Conservation (phyloP, 257 asterid genomes). For the Nicotiana obtusifolia region DNA sequence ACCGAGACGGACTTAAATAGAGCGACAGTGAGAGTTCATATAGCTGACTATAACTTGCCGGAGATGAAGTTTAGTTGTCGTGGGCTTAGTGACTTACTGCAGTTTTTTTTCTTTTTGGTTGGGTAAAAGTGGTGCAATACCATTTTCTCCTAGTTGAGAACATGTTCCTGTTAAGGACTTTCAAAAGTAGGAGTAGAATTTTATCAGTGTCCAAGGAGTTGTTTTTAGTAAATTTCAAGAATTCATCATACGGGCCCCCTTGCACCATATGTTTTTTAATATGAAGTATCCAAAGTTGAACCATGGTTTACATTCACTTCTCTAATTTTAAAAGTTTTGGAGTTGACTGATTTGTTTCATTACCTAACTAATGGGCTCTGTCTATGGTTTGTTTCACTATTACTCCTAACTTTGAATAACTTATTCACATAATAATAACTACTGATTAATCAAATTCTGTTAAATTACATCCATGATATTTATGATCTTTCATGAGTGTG, state of each 20-base stretch:
- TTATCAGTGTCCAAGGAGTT: neutral
- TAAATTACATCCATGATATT: neutral
- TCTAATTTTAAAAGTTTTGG: neutral
- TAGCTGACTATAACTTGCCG: neutral
- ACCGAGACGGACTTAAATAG: neutral
- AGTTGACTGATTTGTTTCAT: conserved; percentile 9
- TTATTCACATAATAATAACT: neutral
- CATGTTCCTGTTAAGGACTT: neutral
- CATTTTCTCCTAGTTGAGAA: neutral
- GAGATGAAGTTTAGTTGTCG: neutral
- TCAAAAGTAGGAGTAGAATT: neutral
- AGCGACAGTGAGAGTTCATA: neutral
- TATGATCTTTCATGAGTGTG: neutral
- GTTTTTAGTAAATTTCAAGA: neutral
- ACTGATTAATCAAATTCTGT: neutral
- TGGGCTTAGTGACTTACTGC: neutral
- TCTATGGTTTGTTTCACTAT: neutral
- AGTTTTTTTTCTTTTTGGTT: neutral
- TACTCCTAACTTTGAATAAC: neutral
- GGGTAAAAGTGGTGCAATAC: neutral
- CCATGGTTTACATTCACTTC: neutral
- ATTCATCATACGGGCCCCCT: conserved; percentile 1
- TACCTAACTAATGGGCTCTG: neutral
- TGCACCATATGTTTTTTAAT: neutral
- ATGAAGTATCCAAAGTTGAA: conserved; percentile 13